Base-by-base conservation (phyloP, 176 grass and related monocot species). In the Hyparrhenia diplandra region DNA sequence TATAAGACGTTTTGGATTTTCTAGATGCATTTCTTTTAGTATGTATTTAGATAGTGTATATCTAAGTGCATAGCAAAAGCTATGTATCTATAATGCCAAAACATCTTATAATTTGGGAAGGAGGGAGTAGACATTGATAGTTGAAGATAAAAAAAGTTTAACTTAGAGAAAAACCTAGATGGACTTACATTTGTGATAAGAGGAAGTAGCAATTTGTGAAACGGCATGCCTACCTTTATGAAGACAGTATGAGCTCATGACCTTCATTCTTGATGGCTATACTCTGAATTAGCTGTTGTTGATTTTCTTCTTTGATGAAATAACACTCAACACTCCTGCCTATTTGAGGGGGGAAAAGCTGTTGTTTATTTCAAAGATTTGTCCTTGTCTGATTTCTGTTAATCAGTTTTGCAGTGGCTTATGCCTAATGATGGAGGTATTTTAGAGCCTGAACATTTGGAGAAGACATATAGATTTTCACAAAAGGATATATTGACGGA, bases 401-500 rank as follows among this genome's bases (percentile, higher is more conserved):
- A 57, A 8, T 57, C 54, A 0, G 1, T 57, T 57, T 57, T 57
- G 54, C 54, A 57, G 54, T 57, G 21, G 54, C 54, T 57, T 57
- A 57, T 57, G 54, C 54, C 21, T 10, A 57, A 57, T 57, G 54
- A 57, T 57, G 54, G 54, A 57, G 54, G 54, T 57, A 57, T 57
- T 24, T 57, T 57, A 57, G 54, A 57, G 21, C 54, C 21, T 57
- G 54, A 11, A 23, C 54, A 57, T 57, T 57, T 57, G 54, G 54
- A 57, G 54, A 57, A 57, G 9, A 57, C 95, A 74, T 87, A 76
- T 27, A 88, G 77, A 64, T 63, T 72, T 43, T 35, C 81, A 28
- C 95, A 98, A 75, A 16, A 79, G 27, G 58, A 55, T 13, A 79
- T 98, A 71, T 9, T 82, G 52, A 39, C 39, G 20, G 84, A 80